Base-by-base conservation (phyloP, 1,284 basidiomycete species). In the Hortiboletus rubellus region DNA sequence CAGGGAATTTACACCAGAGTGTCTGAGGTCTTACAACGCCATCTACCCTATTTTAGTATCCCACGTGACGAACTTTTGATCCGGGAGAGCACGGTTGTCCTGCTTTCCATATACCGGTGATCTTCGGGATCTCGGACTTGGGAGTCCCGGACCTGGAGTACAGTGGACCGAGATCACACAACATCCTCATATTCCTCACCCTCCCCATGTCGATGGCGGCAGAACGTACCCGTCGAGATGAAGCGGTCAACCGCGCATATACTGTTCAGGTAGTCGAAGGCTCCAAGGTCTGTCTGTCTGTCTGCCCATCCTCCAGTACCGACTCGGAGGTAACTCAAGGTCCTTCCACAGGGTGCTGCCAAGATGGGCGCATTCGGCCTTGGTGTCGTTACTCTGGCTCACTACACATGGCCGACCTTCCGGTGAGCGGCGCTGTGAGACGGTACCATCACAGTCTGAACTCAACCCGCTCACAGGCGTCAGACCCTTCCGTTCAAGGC, bases 401-500 rank as follows among this genome's bases (percentile, higher is more conserved):
- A 94, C 69, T 81, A 84, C 67, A 77, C 82, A 37, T 93, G 86
- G 85, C 91, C 91, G n/a, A 61, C 78, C 18, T 94, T 94, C 72
- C 79, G 87, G 89, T 91, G 66, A 65, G 75, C 44, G 38, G 48
- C 41, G 44, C 22, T 27, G 27, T 27, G 27, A 24, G 37, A 43
- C 43, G 15, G 12, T 17, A 4, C 34, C 15, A n/a, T 40, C 30
- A 22, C 31, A 40, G 31, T 30, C 53, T n/a, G 41, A 40, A 53
- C 48, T 42, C 38, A 37, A 24, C 46, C 14, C 41, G 43, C 44
- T 14, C 48, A 50, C 61, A 92, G 91, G 61, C 82, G 85, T 48
- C 92, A 94, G 72, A 90, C 91, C 1, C 78, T 92, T 41, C 84
- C 87, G 2, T 84, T 93, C 77, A 95, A 95, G 72, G 85, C 80